Evolutionary conservation across 371 early-diverging fungal genomes (phyloP), one percentile per base, ranked within the genome.

Genomic region (Syncephalastrum sp.): DNA sequence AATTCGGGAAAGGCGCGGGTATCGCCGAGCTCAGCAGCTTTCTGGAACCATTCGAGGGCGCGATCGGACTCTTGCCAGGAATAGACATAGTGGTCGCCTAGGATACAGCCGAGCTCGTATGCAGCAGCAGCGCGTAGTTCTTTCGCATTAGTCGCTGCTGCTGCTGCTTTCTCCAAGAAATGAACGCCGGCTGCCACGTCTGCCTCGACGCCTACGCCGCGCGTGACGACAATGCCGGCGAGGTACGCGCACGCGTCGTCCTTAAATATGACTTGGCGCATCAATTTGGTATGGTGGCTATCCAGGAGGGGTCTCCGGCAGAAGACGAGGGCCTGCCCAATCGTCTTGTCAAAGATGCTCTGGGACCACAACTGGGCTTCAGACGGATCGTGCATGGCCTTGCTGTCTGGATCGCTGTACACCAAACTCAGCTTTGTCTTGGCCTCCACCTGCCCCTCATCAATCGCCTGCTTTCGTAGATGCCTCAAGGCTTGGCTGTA

Each of bases 281-380:
- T 25, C n/a, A n/a, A 10, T n/a, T 19, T 50, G 7, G 16, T 23
- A 15, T 19, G 12, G 50, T 50, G 33, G 45, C 17, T 47, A 23
- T 29, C 23, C 6, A 25, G 25, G 19, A 77, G 63, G 3, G 60
- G 42, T 7, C 24, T 16, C 1, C 68, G 48, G 33, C 70, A 69
- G 3, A 47, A 41, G 8, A 53, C 23, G 4, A 77, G 47, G 0
- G 74, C 78, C 3, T 51, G 41, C 3, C 69, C 57, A 0, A 77
- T 46, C 25, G 74, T 74, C 47, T 74, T 74, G 44, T 77, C 78
- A 52, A 72, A 77, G 8, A 74, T 65, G 46, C 78, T 74, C 6
- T 65, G 63, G 8, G 78, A 65, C 78, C 78, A 77, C 27, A 77
- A 33, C n/a, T 51, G 50, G 0, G 70, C 56, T 65, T 77, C 76